phyloP scores from a whole-genome alignment of 208 protist genomes.

The Leishmania mexicana region DNA sequence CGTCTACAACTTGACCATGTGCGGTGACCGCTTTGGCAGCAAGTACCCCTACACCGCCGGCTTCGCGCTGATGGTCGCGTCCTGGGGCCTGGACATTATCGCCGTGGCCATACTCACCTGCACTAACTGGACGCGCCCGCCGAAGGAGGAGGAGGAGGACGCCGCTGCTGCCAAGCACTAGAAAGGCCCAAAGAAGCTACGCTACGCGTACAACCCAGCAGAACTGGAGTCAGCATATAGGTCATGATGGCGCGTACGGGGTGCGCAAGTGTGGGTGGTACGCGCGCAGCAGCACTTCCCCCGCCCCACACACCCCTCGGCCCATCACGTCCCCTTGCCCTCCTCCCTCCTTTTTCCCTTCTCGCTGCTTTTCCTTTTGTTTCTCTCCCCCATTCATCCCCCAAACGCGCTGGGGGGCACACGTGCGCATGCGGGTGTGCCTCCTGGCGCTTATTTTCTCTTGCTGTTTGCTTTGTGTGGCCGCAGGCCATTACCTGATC shows the following conservation, averaged over 20 bases:
- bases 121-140: conserved; percentile 28
- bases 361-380: not conserved
- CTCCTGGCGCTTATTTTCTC: not conserved
- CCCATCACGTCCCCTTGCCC: not conserved
- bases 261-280: not conserved
- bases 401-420: no score
- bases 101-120: conserved; percentile 23
- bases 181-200: not conserved
- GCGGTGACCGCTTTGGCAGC: conserved; percentile 23
- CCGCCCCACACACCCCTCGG: not conserved
- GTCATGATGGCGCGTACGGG: not conserved
- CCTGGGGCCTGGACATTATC: conserved; percentile 44
- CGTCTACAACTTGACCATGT: conserved; percentile 41
- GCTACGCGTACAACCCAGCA: not conserved
- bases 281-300: not conserved
- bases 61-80: conserved; percentile 49
- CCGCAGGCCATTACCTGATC: not conserved
- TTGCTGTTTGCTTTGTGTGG: not conserved
- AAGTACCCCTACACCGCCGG: conserved; percentile 37
- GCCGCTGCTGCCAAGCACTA: conserved; percentile 15
- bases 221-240: not conserved
- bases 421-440: not conserved
- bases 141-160: conserved; percentile 24
- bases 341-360: not conserved
- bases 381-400: not conserved